Evolutionary conservation across 495 filamentous ascomycete species (phyloP), one percentile per base, ranked within the genome.

Genomic region (Aspergillus wentii): DNA sequence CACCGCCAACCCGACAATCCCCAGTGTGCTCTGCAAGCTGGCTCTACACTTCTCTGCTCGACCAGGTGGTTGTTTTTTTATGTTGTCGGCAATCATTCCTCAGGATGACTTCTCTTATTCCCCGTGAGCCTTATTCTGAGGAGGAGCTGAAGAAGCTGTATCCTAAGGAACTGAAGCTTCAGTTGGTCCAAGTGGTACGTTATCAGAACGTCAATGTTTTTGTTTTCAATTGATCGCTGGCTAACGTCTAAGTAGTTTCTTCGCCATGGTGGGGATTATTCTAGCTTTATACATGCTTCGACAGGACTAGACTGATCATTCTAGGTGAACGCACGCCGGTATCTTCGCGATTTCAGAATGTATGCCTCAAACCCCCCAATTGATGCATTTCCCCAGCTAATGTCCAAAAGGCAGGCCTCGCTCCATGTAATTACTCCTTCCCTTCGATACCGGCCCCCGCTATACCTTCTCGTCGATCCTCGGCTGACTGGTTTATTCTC

Each of bases 121-220:
- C 86, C 18, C 80, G 87, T 15, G 66, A 72, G 35, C 80, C 88
- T 0, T 97, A 96, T 64, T 79, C 80, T 28, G 63, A 77, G 36
- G 82, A 85, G 37, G 94, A 98, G 74, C 79, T 98, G 15, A 62
- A 68, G 23, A 64, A 69, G 47, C 82, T 98, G 30, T 98, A 96
- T 68, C 92, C 92, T 0, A 53, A 75, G 27, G 68, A 68, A 11
- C 68, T 98, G 33, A 74, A 94, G 58, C 80, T 98, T 14, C 85
- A 90, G 56, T 71, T 87, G 26, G 92, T 98, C 8, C 92, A 98
- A 60, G 72, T 98, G 43, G 79, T 84, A 66, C 45, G 76, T 69
- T 25, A 17, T 17, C 21, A 6, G 5, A 16, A 30, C 8, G 18
- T 9, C 22, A 29, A 32, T 3, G 22, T n/a, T n/a, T n/a, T n/a